phyloP scores from a whole-genome alignment of 2,329 filamentous ascomycete species.

The Fulvia fulva region DNA sequence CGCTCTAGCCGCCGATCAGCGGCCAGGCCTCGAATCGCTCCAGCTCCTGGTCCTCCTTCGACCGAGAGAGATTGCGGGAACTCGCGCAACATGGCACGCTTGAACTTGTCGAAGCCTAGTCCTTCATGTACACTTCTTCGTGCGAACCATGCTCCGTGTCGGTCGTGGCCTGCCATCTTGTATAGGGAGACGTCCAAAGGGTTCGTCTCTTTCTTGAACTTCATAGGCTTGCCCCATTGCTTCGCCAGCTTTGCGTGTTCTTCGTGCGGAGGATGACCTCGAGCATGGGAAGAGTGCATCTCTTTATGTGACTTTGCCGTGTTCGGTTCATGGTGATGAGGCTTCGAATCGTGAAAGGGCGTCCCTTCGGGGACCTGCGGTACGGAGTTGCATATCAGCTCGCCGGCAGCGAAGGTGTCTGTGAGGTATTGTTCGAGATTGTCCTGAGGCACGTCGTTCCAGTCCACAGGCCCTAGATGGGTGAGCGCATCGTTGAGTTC shows the following conservation, averaged over 20 bases:
- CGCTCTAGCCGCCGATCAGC: slow-evolving; percentile 71
- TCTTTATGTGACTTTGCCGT: slow-evolving; percentile 49
- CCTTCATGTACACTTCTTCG: slow-evolving; percentile 77
- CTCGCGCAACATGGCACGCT: slow-evolving; percentile 70
- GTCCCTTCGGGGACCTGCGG: slow-evolving; percentile 54
- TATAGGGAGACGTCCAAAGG: slow-evolving; percentile 73
- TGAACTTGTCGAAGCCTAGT: slow-evolving; percentile 72
- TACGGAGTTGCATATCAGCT: slow-evolving; percentile 72
- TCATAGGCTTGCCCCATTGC: slow-evolving; percentile 81
- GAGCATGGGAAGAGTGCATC: slow-evolving; percentile 50
- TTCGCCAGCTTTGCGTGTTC: slow-evolving; percentile 63
- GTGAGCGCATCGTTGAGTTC: slow-evolving; percentile 46
- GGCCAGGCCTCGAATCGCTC: slow-evolving; percentile 78
- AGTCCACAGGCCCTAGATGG: slow-evolving; percentile 42
- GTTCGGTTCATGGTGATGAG: slow-evolving; percentile 56
- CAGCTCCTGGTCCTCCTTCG: slow-evolving; percentile 65
- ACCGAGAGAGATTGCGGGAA: slow-evolving; percentile 73
- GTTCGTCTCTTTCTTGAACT: slow-evolving; percentile 67
- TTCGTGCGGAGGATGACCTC: slow-evolving; percentile 47
- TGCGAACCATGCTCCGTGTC: slow-evolving; percentile 86
- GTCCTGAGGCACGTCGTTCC: slow-evolving; percentile 41
- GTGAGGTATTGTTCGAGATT: slow-evolving; percentile 40
- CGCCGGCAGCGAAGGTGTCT: slow-evolving; percentile 51
- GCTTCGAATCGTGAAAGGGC: slow-evolving; percentile 44
- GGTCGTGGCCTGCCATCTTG: slow-evolving; percentile 74